phyloP scores from a whole-genome alignment of 2,329 filamentous ascomycete species.

The Pseudogymnoascus sp. region DNA sequence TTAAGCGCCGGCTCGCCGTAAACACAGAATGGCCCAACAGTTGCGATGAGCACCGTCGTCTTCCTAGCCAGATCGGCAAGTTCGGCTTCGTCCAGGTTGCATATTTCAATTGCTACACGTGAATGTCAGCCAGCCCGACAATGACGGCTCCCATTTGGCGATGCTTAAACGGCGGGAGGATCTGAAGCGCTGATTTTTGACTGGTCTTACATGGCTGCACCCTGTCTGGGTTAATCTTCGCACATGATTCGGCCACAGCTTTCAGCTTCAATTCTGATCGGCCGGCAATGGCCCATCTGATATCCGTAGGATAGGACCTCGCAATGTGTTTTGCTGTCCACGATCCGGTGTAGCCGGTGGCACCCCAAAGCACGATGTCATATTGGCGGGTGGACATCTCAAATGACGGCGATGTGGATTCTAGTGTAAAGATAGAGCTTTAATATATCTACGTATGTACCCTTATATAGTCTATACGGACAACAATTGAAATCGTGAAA shows the following conservation, averaged over 20 bases:
- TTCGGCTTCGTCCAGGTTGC: conserved; percentile 38
- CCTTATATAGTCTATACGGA: conserved; percentile 1
- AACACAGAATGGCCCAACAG: conserved; percentile 50
- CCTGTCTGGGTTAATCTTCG: conserved; percentile 60
- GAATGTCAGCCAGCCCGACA: conserved; percentile 13
- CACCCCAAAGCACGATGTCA: conserved; percentile 59
- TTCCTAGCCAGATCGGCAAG: conserved; percentile 46
- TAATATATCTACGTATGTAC: conserved; percentile 1
- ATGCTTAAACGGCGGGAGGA: neutral
- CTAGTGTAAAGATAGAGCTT: neutral
- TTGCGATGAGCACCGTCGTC: conserved; percentile 47
- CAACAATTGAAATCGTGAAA: conserved; percentile 9
- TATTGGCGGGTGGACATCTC: conserved; percentile 36
- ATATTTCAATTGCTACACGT: conserved; percentile 44
- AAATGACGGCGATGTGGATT: neutral
- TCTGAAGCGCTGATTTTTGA: neutral
- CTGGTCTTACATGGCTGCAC: conserved; percentile 52
- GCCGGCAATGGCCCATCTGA: conserved; percentile 84
- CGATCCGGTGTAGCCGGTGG: conserved; percentile 77
- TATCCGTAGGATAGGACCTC: conserved; percentile 59
- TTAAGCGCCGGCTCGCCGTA: conserved; percentile 53
- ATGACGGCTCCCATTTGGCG: neutral
- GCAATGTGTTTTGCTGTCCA: conserved; percentile 69
- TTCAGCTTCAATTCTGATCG: conserved; percentile 71
- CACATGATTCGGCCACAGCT: conserved; percentile 57